Evolutionary conservation across 352 stramenopile genomes (phyloP).

Genomic region (Phytophthora sansomeana): DNA sequence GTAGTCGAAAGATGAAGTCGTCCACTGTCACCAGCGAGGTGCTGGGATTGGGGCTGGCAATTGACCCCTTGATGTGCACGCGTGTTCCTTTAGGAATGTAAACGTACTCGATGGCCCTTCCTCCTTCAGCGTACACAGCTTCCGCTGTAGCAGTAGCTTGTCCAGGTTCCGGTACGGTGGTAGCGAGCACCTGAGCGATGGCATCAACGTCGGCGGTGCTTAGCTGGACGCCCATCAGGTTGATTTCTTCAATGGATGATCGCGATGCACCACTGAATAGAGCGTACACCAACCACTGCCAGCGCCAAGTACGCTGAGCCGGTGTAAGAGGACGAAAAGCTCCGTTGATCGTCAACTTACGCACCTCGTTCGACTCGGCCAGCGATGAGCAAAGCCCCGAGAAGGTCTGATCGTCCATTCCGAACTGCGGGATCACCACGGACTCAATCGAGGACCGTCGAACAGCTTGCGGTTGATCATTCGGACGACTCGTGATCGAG

Average conservation of each 20-base stretch:
- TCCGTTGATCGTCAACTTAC: slow-evolving; percentile 31
- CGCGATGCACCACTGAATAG: slow-evolving; percentile 32
- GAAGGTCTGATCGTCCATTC: slow-evolving; percentile 33
- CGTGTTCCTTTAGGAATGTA: slow-evolving; percentile 22
- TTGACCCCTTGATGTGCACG: slow-evolving; percentile 28
- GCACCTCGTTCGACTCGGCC: slow-evolving; percentile 19
- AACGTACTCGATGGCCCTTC: slow-evolving; percentile 15
- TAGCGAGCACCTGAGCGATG: slow-evolving; percentile 26
- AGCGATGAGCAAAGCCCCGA: slow-evolving; percentile 33
- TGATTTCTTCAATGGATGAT: slow-evolving; percentile 39
- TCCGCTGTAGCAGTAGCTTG: slow-evolving; percentile 11
- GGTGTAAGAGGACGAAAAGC: slow-evolving; percentile 29
- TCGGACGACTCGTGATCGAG: slow-evolving; percentile 20
- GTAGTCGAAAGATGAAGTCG: slow-evolving; percentile 24
- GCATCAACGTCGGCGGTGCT: slow-evolving; percentile 26
- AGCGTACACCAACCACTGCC: slow-evolving; percentile 38
- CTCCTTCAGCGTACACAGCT: slow-evolving; percentile 10
- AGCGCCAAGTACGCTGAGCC: slow-evolving; percentile 30
- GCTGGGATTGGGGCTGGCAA: slow-evolving; percentile 14
- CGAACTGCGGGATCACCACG: slow-evolving; percentile 37
- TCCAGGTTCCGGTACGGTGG: slow-evolving; percentile 30
- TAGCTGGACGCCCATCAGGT: slow-evolving; percentile 32
- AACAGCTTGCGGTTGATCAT: slow-evolving; percentile 16
- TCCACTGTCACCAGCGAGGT: slow-evolving; percentile 30
- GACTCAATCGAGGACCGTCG: slow-evolving; percentile 30